phyloP scores from a whole-genome alignment of 129 eudicot genomes.

The Artemisia argyi region DNA sequence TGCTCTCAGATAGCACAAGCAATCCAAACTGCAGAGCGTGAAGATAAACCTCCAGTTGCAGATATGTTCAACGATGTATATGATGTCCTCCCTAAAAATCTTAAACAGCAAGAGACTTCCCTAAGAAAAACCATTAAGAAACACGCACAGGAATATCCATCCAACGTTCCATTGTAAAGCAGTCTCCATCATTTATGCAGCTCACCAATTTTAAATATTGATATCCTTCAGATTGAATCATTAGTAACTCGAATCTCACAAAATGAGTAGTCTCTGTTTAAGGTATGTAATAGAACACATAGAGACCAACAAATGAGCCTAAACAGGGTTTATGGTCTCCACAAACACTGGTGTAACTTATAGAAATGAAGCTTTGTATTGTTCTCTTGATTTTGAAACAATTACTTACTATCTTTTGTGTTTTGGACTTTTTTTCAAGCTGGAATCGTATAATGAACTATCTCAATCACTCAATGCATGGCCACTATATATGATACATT shows the following conservation, averaged over 20 bases:
- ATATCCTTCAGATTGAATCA: not conserved
- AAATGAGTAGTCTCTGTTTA: not conserved
- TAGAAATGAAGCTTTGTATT: not conserved
- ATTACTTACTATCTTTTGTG: too few species aligned
- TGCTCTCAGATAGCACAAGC: constrained; percentile 55
- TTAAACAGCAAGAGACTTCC: constrained; percentile 54
- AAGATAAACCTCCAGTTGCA: constrained; percentile 54
- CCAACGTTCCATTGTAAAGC: constrained; percentile 31
- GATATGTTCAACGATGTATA: constrained; percentile 81
- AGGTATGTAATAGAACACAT: not conserved
- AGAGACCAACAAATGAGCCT: not conserved
- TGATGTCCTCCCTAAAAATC: constrained; percentile 58
- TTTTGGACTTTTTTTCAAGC: too few species aligned
- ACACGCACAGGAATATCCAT: constrained; percentile 53
- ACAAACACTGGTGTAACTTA: not conserved
- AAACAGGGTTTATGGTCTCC: not conserved
- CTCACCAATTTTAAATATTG: constrained; percentile 4
- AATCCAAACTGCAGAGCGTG: constrained; percentile 70
- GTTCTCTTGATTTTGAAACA: too few species aligned
- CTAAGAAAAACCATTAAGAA: constrained; percentile 44
- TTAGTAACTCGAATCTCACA: not conserved
- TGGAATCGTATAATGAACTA: too few species aligned
- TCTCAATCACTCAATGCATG: too few species aligned
- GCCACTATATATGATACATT: too few species aligned
- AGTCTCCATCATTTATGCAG: not conserved